Percentiles rank a stretch among this genome's conserved stretches.
Evolutionary conservation across 1,284 basidiomycete genomes (phyloP).

Genomic region (Sphaerobolus stellatus): DNA sequence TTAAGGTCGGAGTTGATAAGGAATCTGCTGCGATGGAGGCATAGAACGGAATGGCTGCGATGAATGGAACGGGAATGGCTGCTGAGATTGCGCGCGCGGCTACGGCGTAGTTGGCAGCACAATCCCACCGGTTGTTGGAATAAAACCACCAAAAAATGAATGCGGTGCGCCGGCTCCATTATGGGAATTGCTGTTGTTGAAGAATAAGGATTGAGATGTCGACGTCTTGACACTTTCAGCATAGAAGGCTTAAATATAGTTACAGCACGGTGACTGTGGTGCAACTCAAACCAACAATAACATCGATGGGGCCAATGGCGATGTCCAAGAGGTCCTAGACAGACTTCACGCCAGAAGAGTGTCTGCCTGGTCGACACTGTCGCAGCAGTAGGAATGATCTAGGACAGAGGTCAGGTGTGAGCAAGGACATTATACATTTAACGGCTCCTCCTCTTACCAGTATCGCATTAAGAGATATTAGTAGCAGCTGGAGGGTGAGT

Average conservation of each 20-base stretch:
- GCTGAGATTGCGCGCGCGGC: slow-evolving; percentile 23
- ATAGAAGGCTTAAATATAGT: too few species aligned
- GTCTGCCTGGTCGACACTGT: too few species aligned
- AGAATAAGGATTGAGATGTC: slow-evolving; percentile 11
- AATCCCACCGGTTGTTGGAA: slow-evolving; percentile 41
- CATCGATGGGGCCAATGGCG: slow-evolving; percentile 42
- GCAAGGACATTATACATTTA: too few species aligned
- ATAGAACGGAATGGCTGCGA: slow-evolving; percentile 22
- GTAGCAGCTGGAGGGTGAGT: too few species aligned
- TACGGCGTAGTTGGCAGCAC: slow-evolving; percentile 51
- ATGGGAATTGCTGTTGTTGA: slow-evolving; percentile 20
- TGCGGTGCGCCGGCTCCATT: slow-evolving; percentile 5
- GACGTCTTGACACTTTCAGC: slow-evolving; percentile 26
- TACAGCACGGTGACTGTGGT: too few species aligned
- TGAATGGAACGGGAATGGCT: slow-evolving; percentile 11
- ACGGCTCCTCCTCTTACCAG: too few species aligned
- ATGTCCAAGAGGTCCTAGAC: slow-evolving; percentile 60
- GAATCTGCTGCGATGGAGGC: slow-evolving; percentile 17
- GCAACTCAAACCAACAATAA: too few species aligned
- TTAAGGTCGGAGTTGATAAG: slow-evolving; percentile 30
- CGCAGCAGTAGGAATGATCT: too few species aligned
- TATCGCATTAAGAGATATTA: too few species aligned
- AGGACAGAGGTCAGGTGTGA: too few species aligned
- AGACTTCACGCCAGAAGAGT: too few species aligned
- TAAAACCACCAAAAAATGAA: slow-evolving; percentile 19